Base-by-base conservation (phyloP, 768 basidiomycete species). In the Royoungia palumana region DNA sequence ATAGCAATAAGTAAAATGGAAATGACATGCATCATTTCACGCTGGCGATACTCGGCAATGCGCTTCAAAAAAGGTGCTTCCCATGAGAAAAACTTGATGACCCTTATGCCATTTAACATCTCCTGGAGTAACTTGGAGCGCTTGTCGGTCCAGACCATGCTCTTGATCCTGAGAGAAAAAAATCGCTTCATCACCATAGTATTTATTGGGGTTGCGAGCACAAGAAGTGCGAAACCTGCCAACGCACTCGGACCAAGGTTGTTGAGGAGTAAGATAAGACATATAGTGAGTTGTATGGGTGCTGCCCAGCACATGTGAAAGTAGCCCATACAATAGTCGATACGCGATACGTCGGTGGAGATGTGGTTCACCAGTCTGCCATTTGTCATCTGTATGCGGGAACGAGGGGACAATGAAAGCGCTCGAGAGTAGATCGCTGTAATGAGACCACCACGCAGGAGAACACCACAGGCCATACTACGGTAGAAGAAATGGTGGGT, bases 61-160 rank as follows among this genome's bases (percentile, higher is more conserved):
- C 85, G 81, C 14, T 80, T 71, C 20, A 95, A 74, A 66, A 91
- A 94, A 0, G 94, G 89, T 2, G 68, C 59, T 60, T 93, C 90
- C 90, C 90, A 94, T 6, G 87, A 83, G 66, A 94, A 94, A 65
- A 86, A 85, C 67, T 96, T 96, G 76, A 96, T 88, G 52, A 95
- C 79, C 55, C 89, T 86, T 81, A 96, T 94, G 1, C 89, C 89
- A 13, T 85, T 83, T 0, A 96, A 70, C 2, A 98, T 75, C 63
- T 98, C 94, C 64, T 94, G 93, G 11, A 96, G 76, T 5, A 94
- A 70, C 61, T 91, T 93, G 13, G 88, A 87, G 10, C 94, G 81
- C 62, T 87, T 89, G 62, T 98, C 94, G 6, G 87, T 96, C 87
- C 87, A 95, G 1, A 68, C 65, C 89, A 94, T 94, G 44, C 82